Evolutionary conservation across 306 rosid genomes (phyloP), one percentile per base, ranked within the genome.

Genomic region (Cercis canadensis): DNA sequence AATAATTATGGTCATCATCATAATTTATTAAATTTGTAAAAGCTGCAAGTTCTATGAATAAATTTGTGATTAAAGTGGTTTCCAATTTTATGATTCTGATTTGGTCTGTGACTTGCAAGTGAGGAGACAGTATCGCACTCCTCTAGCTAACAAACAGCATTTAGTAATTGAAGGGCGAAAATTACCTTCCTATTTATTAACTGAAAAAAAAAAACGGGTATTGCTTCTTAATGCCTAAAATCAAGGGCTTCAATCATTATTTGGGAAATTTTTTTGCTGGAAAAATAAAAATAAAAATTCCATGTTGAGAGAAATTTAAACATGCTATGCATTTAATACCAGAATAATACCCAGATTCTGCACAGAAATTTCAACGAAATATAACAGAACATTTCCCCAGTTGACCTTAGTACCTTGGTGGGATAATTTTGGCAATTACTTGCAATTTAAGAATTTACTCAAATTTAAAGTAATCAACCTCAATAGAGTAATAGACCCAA

Each of bases 91-190:
- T 68, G 24, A 14, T 24, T 24, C 29, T 24, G 29, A 49, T 70
- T 50, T 21, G 32, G 18, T 11, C 72, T 55, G 37, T 36, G 43
- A 68, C 41, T 76, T 75, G 15, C 75, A 40, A 11, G 57, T 46
- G n/a, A 57, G 67, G 74, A 37, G 73, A 46, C 79, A 76, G n/a
- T 29, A 37, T 52, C 58, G 17, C 74, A 67, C 68, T 57, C 75
- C 31, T 53, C 21, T 62, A 77, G 62, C 73, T 64, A 40, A 77
- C 81, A 70, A 63, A 69, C 49, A 11, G n/a, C 57, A 62, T 55
- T 47, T 24, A 66, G 16, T 57, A 46, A 41, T 52, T 70, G 60
- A 69, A 40, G 24, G 46, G 44, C 54, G 12, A 63, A 70, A 63
- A 33, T 51, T 21, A 13, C 37, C 18, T 62, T 24, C 50, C 12